Evolutionary conservation across 768 basidiomycete species (phyloP).

Genomic region (Lentinula edodes): DNA sequence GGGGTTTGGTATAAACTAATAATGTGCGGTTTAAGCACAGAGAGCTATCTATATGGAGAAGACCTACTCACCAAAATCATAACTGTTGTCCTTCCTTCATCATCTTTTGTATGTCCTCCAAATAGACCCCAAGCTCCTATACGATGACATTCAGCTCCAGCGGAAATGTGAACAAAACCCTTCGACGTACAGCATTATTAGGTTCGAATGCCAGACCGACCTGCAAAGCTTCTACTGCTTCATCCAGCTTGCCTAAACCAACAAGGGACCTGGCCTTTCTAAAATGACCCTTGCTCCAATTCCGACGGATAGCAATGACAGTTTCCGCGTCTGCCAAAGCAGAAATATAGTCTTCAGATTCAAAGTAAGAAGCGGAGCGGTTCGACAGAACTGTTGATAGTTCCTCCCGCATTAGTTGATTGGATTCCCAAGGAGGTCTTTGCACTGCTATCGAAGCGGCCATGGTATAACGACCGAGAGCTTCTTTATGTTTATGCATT

Average conservation of each 20-base stretch:
- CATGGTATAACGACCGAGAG: constrained; percentile 74
- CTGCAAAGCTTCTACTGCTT: constrained; percentile 77
- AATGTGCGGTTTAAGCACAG: too few species aligned
- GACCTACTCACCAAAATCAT: neutral
- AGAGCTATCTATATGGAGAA: too few species aligned
- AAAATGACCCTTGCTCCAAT: constrained; percentile 96
- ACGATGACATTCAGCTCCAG: neutral
- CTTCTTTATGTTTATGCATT: constrained; percentile 56
- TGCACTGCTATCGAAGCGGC: constrained; percentile 74
- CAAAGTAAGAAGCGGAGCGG: constrained; percentile 82
- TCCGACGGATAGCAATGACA: constrained; percentile 76
- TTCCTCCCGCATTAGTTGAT: constrained; percentile 81
- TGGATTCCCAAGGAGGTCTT: constrained; percentile 88
- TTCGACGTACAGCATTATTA: constrained; percentile 32
- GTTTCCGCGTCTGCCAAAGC: constrained; percentile 89
- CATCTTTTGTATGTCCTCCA: constrained; percentile 1
- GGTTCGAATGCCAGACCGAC: constrained; percentile 84
- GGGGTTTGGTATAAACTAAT: too few species aligned
- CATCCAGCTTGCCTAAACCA: constrained; percentile 59
- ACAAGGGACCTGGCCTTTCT: constrained; percentile 86
- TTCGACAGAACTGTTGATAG: constrained; percentile 88
- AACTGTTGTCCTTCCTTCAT: neutral
- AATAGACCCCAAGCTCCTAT: constrained; percentile 1
- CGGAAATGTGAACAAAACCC: neutral
- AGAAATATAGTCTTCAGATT: constrained; percentile 66